Percentiles rank a stretch among this genome's conserved stretches.
phyloP scores from a whole-genome alignment of 1,139 yeast genomes.

The Torulaspora globosa region DNA sequence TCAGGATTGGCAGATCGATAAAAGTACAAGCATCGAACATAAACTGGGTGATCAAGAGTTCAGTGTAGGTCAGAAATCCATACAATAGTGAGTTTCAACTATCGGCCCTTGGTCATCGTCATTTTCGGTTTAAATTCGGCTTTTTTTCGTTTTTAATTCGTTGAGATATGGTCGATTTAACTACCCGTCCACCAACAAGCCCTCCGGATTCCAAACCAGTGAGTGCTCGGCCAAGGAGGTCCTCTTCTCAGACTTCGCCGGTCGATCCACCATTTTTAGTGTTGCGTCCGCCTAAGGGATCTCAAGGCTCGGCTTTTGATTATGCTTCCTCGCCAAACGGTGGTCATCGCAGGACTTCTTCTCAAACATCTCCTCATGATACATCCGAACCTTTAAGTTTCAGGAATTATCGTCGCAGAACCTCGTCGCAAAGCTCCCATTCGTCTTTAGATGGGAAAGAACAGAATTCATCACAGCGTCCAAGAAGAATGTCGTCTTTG shows the following conservation, averaged over 20 bases:
- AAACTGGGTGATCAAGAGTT: too few relatives aligned
- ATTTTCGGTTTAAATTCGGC: neutral
- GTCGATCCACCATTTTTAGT: constrained; percentile 2
- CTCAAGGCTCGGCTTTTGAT: constrained; percentile 6
- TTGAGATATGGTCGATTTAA: constrained; percentile 6
- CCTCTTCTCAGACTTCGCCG: constrained; percentile 9
- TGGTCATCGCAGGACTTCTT: constrained; percentile 3
- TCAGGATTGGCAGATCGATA: too few relatives aligned
- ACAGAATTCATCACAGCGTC: constrained; percentile 14
- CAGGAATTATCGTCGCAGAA: constrained; percentile 3
- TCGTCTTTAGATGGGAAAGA: constrained; percentile 2
- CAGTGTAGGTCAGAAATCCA: too few relatives aligned
- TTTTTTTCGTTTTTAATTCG: neutral
- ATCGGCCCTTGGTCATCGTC: too few relatives aligned
- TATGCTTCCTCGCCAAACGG: neutral
- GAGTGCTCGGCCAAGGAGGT: constrained; percentile 7
- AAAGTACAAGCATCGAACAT: too few relatives aligned
- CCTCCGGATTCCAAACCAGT: constrained; percentile 1
- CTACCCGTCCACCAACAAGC: constrained; percentile 4
- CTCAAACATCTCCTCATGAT: constrained; percentile 7
- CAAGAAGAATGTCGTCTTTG: constrained; percentile 32
- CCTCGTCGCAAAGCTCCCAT: constrained; percentile 6
- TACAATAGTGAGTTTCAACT: too few relatives aligned
- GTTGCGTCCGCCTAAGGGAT: constrained; percentile 3
- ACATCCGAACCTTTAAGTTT: constrained; percentile 1